phyloP scores from a whole-genome alignment of 352 stramenopile genomes.

The Phytophthora megakarya region DNA sequence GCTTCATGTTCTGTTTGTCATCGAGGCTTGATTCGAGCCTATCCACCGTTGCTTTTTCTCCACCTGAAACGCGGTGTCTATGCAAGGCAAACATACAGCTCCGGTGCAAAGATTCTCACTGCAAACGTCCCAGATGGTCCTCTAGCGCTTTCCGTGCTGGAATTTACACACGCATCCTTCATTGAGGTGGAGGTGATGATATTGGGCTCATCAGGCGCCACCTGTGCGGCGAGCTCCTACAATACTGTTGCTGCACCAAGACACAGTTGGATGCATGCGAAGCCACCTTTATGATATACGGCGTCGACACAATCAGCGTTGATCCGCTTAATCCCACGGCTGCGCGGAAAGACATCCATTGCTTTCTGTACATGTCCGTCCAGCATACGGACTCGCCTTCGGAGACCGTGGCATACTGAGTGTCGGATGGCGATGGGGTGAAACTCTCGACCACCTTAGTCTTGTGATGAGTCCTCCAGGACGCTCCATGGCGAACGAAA shows the following conservation, averaged over 20 bases:
- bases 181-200: slow-evolving; percentile 4
- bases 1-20: slow-evolving; percentile 27
- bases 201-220: slow-evolving; percentile 12
- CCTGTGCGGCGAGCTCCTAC: neutral
- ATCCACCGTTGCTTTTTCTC: slow-evolving; percentile 22
- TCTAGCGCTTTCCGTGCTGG: slow-evolving; percentile 21
- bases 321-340: slow-evolving; percentile 24
- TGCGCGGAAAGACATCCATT: slow-evolving; percentile 23
- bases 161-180: slow-evolving; percentile 16
- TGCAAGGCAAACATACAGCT: slow-evolving; percentile 25
- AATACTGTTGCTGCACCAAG: neutral
- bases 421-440: slow-evolving; percentile 28
- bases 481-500: neutral
- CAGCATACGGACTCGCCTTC: slow-evolving; percentile 26
- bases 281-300: slow-evolving; percentile 33
- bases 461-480: slow-evolving; percentile 24
- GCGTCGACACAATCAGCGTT: slow-evolving; percentile 28
- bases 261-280: slow-evolving; percentile 20
- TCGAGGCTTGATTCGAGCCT: too few relatives aligned
- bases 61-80: slow-evolving; percentile 7
- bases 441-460: slow-evolving; percentile 19
- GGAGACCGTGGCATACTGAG: slow-evolving; percentile 31
- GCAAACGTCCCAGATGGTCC: slow-evolving; percentile 23
- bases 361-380: slow-evolving; percentile 11
- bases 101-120: slow-evolving; percentile 26